Base-by-base conservation (phyloP, 2,329 filamentous ascomycete species). In the Talaromyces sp. region DNA sequence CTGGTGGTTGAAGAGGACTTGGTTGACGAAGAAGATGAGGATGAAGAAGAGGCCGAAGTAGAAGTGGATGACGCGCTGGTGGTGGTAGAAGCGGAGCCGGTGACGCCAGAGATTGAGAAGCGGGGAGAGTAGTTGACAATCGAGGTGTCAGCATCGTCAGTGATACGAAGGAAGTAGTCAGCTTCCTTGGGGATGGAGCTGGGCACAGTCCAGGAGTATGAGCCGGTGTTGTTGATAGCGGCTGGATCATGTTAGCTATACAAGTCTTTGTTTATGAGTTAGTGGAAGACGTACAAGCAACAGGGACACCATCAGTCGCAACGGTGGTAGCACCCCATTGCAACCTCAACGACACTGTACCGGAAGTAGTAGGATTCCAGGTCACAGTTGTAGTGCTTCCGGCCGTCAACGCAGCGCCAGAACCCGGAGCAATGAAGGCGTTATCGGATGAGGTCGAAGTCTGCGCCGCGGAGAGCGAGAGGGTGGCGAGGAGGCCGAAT, bases 81-180 rank as follows among this genome's bases (percentile, higher is more conserved):
- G 8, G 73, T 70, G 10, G 50, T 41, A n/a, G 56, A 59, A 31
- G 56, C 3, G 17, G 75, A 76, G n/a, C 76, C 80, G 65, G 79
- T 80, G 67, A 77, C 75, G 67, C 80, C 82, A 13, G 81, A 71
- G 64, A 86, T 76, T 43, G 78, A 75, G 75, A 86, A 86, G 67
- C 78, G 79, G 7, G 82, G 80, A 41, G 80, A 81, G 79, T 83
- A 86, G 79, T 86, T 86, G 73, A 75, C 77, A 67, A 80, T 71
- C 58, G 61, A 66, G 9, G 76, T 58, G 74, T 85, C 70, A 7
- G 69, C 68, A 69, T 84, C 83, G 69, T 78, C 75, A 71, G 84
- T 74, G 70, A 86, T 86, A 71, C 84, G 77, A 67, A 86, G 75
- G 65, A 83, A 82, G 78, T 85, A 86, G 72, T 82, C 78, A 45